Base-by-base conservation (phyloP, 2,329 filamentous ascomycete species). In the Trichoderma atrobrunneum region DNA sequence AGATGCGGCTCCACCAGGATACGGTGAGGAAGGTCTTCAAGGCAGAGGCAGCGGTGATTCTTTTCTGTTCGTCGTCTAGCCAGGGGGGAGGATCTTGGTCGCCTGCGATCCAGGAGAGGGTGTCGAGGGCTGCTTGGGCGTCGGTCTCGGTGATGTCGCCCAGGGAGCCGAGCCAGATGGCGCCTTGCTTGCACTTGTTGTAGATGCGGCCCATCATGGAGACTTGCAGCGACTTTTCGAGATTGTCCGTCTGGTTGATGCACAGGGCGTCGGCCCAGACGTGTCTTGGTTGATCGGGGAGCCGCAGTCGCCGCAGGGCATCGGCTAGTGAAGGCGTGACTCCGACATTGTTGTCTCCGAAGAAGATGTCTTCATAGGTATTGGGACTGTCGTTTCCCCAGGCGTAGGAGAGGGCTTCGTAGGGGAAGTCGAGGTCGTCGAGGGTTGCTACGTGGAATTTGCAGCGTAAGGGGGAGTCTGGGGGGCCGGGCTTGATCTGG, bases 121-220 rank as follows among this genome's bases (percentile, higher is more conserved):
- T 51, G n/a, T 69, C 56, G 6, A 69, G 36, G 12, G 66, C 66
- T n/a, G 54, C 56, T 51, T 51, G 66, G 34, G 66, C 66, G 36
- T 61, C 28, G n/a, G 28, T 7, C 3, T 30, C 5, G 7, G 54
- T 3, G 1, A 34, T 26, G 3, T 34, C 14, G 2, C 14, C 56
- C 0, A 69, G 56, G 14, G 66, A n/a, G 3, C 66, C 56, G 26
- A 69, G 36, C 66, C 66, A 69, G 66, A 69, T 61, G 26, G 36
- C 56, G 36, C 56, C 66, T 69, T 69, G 66, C 8, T 30, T 26
- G 36, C 54, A 61, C 18, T 32, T n/a, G 28, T 28, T 60, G 56
- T 69, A 69, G 26, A 69, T 69, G 54, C 56, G 66, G 56, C 36
- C 56, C 66, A 69, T 69, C 36, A 69, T 69, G 56, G 56, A 61